Base-by-base conservation (phyloP, 2,329 filamentous ascomycete species). In the Xylogone sp. region DNA sequence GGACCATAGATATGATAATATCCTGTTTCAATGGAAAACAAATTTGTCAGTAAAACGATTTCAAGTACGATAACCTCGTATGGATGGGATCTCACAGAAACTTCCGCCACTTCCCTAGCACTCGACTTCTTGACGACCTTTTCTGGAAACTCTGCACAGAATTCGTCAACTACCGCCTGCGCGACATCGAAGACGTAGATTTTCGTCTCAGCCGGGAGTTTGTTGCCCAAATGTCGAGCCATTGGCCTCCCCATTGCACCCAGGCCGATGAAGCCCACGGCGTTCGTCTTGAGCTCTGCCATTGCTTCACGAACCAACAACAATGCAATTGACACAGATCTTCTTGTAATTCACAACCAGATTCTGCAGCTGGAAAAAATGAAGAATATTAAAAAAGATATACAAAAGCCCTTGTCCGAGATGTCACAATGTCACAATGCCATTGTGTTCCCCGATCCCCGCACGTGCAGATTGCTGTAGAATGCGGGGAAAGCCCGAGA, bases 1-100 rank as follows among this genome's bases (percentile, higher is more conserved):
- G 86, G 2, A 89, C 75, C 64, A 83, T 84, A n/a, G 84, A 86
- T 45, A 89, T 72, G 56, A 87, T 76, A 18, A 79, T 81, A 65
- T 83, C 78, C 84, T 88, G 59, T 22, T 10, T 6, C 10, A 12
- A 21, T 27, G 7, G 49, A 51, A 20, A 45, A 50, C n/a, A n/a
- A n/a, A n/a, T n/a, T n/a, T n/a, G n/a, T n/a, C n/a, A n/a, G n/a
- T n/a, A n/a, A n/a, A n/a, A n/a, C n/a, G n/a, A n/a, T n/a, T n/a
- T n/a, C n/a, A n/a, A n/a, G n/a, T n/a, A n/a, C n/a, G n/a, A 29
- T 21, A 21, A 27, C 18, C 42, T 19, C 51, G 42, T 42, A 49
- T 34, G 49, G 46, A 21, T 60, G 42, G 10, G 42, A 39, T 39
- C 34, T 39, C 77, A 88, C 85, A 62, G 83, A 76, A 65, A 79